Conservation (phyloP, 371 early-diverging fungal genomes). For the Syncephalastrum monosporum region DNA sequence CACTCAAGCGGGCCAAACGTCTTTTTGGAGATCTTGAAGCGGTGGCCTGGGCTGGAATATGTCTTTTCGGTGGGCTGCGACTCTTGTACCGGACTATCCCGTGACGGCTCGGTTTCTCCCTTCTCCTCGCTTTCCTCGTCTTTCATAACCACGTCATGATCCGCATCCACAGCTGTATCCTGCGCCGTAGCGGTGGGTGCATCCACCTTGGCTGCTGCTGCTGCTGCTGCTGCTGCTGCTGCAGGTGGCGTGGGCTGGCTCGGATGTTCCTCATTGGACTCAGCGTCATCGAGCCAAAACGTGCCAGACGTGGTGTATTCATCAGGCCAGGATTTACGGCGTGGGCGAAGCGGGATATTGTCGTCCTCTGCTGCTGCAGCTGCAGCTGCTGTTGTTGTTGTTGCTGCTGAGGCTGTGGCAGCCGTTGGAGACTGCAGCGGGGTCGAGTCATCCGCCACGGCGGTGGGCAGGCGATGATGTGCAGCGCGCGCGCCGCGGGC, state of each 20-base stretch:
- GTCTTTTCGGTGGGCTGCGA: conserved; percentile 1
- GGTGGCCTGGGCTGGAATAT: conserved; percentile 8
- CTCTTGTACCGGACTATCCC: neutral
- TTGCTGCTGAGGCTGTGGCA: neutral
- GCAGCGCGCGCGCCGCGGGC: conserved; percentile 8
- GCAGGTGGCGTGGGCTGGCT: neutral
- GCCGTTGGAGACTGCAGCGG: conserved; percentile 33
- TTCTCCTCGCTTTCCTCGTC: neutral
- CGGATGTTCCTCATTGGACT: neutral
- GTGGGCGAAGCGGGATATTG: conserved; percentile 3
- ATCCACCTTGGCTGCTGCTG: conserved; percentile 3
- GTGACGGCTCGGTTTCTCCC: too few species aligned
- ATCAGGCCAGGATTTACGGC: conserved; percentile 23
- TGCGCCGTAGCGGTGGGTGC: conserved; percentile 3
- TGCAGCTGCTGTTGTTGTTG: conserved; percentile 4
- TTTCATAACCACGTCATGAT: conserved; percentile 2
- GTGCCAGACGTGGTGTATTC: conserved; percentile 13
- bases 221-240: too few species aligned
- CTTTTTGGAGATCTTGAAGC: conserved; percentile 19
- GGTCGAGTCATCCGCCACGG: conserved; percentile 27
- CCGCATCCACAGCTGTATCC: conserved; percentile 2
- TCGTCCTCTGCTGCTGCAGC: conserved; percentile 14
- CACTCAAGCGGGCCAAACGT: conserved; percentile 26
- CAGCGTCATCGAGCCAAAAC: conserved; percentile 1
- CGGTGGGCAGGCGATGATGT: conserved; percentile 2